Evolutionary conservation across 306 rosid species (phyloP).

Genomic region (Lablab purpureus): DNA sequence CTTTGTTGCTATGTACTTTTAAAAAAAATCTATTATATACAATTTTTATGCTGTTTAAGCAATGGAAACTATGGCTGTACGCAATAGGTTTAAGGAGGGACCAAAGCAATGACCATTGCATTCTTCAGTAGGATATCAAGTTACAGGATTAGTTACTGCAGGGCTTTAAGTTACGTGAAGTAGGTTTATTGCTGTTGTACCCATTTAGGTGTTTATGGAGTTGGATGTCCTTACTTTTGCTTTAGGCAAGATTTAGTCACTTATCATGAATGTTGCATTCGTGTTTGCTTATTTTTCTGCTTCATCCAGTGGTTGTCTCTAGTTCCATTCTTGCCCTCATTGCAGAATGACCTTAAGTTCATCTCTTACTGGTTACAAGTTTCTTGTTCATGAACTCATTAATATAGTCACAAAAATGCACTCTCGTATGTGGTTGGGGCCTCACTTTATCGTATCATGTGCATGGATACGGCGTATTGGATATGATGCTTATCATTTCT

Average conservation of each 20-base stretch:
- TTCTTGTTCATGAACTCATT: background rate
- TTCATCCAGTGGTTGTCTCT: slow-evolving; percentile 16
- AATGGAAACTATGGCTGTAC: slow-evolving; percentile 4
- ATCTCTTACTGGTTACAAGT: background rate
- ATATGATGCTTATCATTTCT: no score
- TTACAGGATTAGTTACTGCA: background rate
- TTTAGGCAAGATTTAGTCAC: slow-evolving; percentile 35
- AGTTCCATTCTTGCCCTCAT: background rate
- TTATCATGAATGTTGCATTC: background rate
- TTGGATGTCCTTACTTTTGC: slow-evolving; percentile 25
- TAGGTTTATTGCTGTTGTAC: slow-evolving; percentile 28
- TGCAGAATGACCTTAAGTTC: background rate
- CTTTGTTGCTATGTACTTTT: background rate
- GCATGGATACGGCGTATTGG: no score
- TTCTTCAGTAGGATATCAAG: slow-evolving; percentile 8
- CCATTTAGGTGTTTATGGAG: background rate
- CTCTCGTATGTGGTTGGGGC: background rate
- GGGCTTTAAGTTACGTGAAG: slow-evolving; percentile 4
- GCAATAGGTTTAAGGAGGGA: slow-evolving; percentile 6
- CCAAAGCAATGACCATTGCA: slow-evolving; percentile 1
- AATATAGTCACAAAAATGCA: slow-evolving; percentile 1
- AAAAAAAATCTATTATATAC: background rate
- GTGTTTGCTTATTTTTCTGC: slow-evolving; percentile 18
- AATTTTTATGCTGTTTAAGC: slow-evolving; percentile 12
- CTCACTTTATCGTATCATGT: slow-evolving; percentile 14